phyloP scores from a whole-genome alignment of 345 rosid genomes.

The Geranium rotundifolium region DNA sequence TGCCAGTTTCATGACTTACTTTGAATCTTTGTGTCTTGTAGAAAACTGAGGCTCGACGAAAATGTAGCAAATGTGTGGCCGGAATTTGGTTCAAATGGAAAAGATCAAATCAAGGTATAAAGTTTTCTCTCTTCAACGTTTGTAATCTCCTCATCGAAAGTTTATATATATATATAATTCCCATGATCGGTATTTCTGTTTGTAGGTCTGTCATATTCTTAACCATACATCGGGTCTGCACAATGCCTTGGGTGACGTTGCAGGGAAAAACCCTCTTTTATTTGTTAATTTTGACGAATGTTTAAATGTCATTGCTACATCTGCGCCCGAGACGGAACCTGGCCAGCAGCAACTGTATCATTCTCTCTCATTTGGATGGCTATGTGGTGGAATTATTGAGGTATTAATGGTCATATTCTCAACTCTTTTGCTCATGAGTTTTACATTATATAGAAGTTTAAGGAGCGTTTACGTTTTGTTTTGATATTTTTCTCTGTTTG shows the following conservation, averaged over 20 bases:
- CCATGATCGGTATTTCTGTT: slow-evolving; percentile 1
- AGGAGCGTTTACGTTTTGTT: no score
- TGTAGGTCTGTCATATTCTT: slow-evolving; percentile 85
- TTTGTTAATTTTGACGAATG: slow-evolving; percentile 75
- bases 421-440: no score
- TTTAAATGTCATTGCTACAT: slow-evolving; percentile 44
- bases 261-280: slow-evolving; percentile 48
- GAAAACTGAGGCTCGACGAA: slow-evolving; percentile 74
- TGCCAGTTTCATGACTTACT: neutral
- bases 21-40: slow-evolving; percentile 23
- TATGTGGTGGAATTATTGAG: slow-evolving; percentile 95
- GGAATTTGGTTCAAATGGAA: slow-evolving; percentile 61
- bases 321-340: slow-evolving; percentile 71
- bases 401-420: slow-evolving; percentile 20
- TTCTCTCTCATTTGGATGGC: slow-evolving; percentile 79
- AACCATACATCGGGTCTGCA: slow-evolving; percentile 96
- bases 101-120: slow-evolving; percentile 65
- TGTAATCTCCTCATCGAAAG: slow-evolving; percentile 8
- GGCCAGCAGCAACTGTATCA: slow-evolving; percentile 75
- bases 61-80: slow-evolving; percentile 77
- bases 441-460: no score
- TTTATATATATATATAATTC: neutral
- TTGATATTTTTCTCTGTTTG: no score
- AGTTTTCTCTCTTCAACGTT: slow-evolving; percentile 1
- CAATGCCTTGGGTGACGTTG: slow-evolving; percentile 47